phyloP scores from a whole-genome alignment of 495 filamentous ascomycete genomes.

The Annulohypoxylon nitens region DNA sequence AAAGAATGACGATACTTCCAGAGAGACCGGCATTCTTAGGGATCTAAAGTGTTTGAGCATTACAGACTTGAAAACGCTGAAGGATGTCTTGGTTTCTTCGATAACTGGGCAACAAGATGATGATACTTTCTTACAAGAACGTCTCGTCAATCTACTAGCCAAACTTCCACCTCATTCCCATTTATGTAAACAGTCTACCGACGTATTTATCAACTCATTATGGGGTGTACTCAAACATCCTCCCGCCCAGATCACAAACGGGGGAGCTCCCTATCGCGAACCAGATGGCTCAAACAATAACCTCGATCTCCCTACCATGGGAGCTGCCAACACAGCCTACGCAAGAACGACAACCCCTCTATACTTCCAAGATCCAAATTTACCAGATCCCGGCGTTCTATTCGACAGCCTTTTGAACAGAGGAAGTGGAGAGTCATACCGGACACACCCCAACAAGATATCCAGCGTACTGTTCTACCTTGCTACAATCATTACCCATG shows the following conservation, averaged over 20 bases:
- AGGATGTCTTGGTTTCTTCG: slow-evolving; percentile 50
- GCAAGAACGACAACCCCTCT: slow-evolving; percentile 70
- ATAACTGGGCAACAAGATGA: slow-evolving; percentile 54
- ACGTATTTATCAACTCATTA: slow-evolving; percentile 63
- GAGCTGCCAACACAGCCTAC: slow-evolving; percentile 69
- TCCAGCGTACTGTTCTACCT: slow-evolving; percentile 86
- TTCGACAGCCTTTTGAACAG: slow-evolving; percentile 79
- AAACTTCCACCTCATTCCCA: slow-evolving; percentile 53
- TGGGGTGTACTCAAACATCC: slow-evolving; percentile 77
- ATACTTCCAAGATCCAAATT: slow-evolving; percentile 69
- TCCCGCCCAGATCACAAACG: slow-evolving; percentile 66
- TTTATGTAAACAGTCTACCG: slow-evolving; percentile 50
- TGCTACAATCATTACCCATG: slow-evolving; percentile 85
- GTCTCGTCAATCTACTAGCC: slow-evolving; percentile 51
- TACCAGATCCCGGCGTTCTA: slow-evolving; percentile 77
- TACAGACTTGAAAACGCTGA: slow-evolving; percentile 53
- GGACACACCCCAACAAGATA: slow-evolving; percentile 77
- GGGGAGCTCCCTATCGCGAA: slow-evolving; percentile 66
- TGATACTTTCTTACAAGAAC: slow-evolving; percentile 55
- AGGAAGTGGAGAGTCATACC: slow-evolving; percentile 61
- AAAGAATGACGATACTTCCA: slow-evolving; percentile 45
- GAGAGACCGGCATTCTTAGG: slow-evolving; percentile 43
- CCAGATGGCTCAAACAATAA: slow-evolving; percentile 75
- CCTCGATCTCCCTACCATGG: slow-evolving; percentile 71
- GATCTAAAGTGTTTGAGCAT: slow-evolving; percentile 48